Percentiles rank a stretch among this genome's conserved stretches.
Evolutionary conservation across 2,329 filamentous ascomycete species (phyloP).

Genomic region (Cordyceps farinosa): DNA sequence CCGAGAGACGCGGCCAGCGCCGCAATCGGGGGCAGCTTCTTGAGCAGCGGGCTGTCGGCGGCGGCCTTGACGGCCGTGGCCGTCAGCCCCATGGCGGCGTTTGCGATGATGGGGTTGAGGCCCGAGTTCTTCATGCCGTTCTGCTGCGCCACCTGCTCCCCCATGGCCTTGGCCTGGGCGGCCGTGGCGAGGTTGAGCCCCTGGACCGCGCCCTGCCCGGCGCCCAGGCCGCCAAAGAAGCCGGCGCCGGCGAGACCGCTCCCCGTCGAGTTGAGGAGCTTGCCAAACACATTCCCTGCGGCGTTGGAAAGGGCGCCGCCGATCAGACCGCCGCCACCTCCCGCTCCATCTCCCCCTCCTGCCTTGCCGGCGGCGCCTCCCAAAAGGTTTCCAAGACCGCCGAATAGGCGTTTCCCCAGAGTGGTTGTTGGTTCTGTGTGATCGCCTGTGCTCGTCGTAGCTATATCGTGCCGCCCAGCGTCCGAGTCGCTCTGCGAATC

Average conservation of each 20-base stretch:
- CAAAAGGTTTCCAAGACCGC: neutral
- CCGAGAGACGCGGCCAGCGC: constrained; percentile 24
- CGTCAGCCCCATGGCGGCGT: constrained; percentile 28
- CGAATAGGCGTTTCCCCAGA: neutral
- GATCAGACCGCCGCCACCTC: neutral
- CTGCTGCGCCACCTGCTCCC: constrained; percentile 24
- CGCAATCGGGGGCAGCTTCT: constrained; percentile 21
- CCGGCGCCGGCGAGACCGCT: constrained; percentile 19
- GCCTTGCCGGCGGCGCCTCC: neutral
- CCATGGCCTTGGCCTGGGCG: constrained; percentile 18
- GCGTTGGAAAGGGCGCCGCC: constrained; percentile 10
- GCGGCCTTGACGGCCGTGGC: constrained; percentile 28
- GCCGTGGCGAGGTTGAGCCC: constrained; percentile 23
- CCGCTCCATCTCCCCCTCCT: neutral
- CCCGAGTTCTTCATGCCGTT: constrained; percentile 30
- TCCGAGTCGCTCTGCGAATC: neutral
- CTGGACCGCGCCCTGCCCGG: constrained; percentile 25
- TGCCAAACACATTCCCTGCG: neutral
- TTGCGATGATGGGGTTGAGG: constrained; percentile 30
- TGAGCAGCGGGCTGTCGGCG: constrained; percentile 19
- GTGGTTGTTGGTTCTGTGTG: neutral
- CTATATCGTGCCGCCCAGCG: neutral
- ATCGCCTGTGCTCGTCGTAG: neutral
- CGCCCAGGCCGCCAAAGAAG: constrained; percentile 27
- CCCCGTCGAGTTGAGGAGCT: constrained; percentile 11